Base-by-base conservation (phyloP, 768 basidiomycete genomes). In the Macrolepiota dolichaula region DNA sequence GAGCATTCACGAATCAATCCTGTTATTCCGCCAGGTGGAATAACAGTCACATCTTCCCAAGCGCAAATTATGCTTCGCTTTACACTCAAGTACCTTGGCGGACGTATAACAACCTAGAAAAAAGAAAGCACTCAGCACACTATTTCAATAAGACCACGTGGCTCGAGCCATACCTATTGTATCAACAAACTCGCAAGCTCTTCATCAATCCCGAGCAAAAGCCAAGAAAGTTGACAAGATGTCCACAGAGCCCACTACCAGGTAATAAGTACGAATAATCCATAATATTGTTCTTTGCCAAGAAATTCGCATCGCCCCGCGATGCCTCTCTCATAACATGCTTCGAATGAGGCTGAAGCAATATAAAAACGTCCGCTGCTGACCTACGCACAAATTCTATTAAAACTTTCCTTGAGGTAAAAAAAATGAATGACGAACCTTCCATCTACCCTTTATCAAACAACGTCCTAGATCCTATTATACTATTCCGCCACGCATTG, bases 391-490 rank as follows among this genome's bases (percentile, higher is more conserved):
- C 37, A 35, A 58, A 25, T 40, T 10, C 44, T 22, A n/a, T n/a
- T n/a, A n/a, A n/a, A n/a, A n/a, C n/a, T n/a, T n/a, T 57, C 37
- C 25, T 6, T 36, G 13, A 25, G 50, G 27, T n/a, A n/a, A n/a
- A 19, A 4, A 37, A 9, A 51, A 3, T 54, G 54, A 44, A 22
- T 51, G 36, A 64, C 73, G 2, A 57, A 86, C 88, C 86, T 74
- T 94, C 90, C 36, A 92, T 85, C 91, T 91, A 94, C 70, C 93
- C 92, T 2, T 85, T 86, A 70, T 94, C 92, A 67, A 89, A 91
- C 32, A 91, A 70, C 0, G 87, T 92, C 70, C 81, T 84, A 2
- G 80, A 77, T 17, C 70, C 69, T 36, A 73, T 67, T n/a, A 74
- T 69, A n/a, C 69, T 68, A 58, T 72, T 73, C 27, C 68, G 67